phyloP scores from a whole-genome alignment of 768 basidiomycete species.

The Rhodotorula taiwanensis region DNA sequence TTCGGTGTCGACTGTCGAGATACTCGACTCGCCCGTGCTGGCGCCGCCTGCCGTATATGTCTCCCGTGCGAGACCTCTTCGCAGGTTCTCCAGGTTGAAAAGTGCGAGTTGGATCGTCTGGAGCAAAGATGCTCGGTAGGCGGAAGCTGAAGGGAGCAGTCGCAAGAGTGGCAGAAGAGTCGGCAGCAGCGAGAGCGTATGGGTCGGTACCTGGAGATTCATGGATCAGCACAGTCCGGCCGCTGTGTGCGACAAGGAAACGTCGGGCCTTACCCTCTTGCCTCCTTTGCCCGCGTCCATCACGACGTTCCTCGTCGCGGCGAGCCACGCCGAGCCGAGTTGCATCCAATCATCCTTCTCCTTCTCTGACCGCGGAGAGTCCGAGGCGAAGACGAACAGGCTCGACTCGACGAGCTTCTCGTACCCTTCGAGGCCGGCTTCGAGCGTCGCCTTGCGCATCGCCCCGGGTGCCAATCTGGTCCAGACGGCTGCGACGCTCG shows the following conservation, averaged over 20 bases:
- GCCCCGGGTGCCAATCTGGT: conserved; percentile 6
- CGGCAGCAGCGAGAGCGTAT: conserved; percentile 27
- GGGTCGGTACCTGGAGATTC: conserved; percentile 16
- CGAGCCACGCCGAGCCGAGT: conserved; percentile 20
- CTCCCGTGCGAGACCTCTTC: conserved; percentile 33
- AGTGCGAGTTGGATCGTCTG: conserved; percentile 22
- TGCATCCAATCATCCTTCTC: conserved; percentile 8
- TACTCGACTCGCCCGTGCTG: neutral
- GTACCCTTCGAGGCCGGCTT: conserved; percentile 27
- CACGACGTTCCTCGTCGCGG: conserved; percentile 4
- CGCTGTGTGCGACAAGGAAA: too few species aligned
- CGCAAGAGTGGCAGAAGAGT: conserved; percentile 25
- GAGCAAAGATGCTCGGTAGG: conserved; percentile 13
- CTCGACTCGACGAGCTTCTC: conserved; percentile 20
- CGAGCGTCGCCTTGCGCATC: conserved; percentile 28
- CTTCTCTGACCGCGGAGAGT: neutral
- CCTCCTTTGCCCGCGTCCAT: conserved; percentile 29
- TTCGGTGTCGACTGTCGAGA: conserved; percentile 15
- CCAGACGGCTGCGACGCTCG: conserved; percentile 6
- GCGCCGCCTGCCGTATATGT: conserved; percentile 16
- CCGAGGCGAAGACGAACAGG: neutral
- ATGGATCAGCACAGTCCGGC: too few species aligned
- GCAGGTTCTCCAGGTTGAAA: conserved; percentile 37
- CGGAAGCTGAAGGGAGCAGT: neutral
- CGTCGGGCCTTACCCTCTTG: conserved; percentile 25